These are phyloP conservation scores for Luffa acutangula DNA, from an alignment of 306 rosid species.

Conservation along the genomic window DNA sequence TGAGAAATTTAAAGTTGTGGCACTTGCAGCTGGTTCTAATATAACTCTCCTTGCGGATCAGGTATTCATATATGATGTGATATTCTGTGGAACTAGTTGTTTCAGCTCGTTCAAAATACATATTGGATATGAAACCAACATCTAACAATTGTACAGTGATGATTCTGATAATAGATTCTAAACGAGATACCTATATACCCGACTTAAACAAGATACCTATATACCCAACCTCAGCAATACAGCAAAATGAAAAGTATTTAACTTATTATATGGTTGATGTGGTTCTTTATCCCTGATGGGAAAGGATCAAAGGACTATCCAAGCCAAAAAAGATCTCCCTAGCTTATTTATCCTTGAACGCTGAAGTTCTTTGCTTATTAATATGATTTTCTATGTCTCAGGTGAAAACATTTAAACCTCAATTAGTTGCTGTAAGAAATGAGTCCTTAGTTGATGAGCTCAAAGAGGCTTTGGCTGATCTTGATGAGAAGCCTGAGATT, in stretches of 20 bases:
- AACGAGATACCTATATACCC: background rate
- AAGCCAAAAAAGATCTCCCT: background rate
- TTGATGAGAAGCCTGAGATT: slow-evolving; percentile 82
- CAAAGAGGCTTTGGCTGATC: slow-evolving; percentile 70
- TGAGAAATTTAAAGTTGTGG: slow-evolving; percentile 78
- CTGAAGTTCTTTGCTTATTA: background rate
- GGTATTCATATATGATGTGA: slow-evolving; percentile 31
- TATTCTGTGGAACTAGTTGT: background rate
- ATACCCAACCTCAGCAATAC: background rate
- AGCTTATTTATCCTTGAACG: background rate
- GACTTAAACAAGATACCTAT: background rate
- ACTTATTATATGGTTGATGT: background rate
- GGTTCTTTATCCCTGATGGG: background rate
- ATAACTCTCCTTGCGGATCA: slow-evolving; percentile 92
- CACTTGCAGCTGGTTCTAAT: slow-evolving; percentile 95
- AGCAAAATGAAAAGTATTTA: background rate
- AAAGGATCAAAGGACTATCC: background rate
- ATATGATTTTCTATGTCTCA: slow-evolving; percentile 19
- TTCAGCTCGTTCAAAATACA: background rate
- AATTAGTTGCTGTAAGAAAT: slow-evolving; percentile 78
- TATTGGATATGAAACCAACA: background rate
- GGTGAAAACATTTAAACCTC: slow-evolving; percentile 88
- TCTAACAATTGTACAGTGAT: background rate
- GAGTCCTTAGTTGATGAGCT: slow-evolving; percentile 79
- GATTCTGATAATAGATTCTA: background rate